Evolutionary conservation across 2,329 filamentous ascomycete genomes (phyloP).

Genomic region (Blumeriella jaapii): DNA sequence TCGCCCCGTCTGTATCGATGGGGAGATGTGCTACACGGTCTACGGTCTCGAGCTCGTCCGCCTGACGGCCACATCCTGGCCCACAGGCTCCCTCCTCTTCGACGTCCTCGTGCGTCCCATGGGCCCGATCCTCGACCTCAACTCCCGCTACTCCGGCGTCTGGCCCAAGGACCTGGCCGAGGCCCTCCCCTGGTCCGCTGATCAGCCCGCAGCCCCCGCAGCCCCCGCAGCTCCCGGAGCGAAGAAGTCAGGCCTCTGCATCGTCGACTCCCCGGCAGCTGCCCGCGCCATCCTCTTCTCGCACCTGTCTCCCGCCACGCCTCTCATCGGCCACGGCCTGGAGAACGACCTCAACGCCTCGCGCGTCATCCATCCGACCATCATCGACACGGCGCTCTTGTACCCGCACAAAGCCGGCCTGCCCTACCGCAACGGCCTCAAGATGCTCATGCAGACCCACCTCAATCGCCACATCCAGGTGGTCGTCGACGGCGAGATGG

Average conservation of each 20-base stretch:
- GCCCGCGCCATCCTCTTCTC: slow-evolving; percentile 71
- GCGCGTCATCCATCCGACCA: slow-evolving; percentile 70
- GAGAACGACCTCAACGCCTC: slow-evolving; percentile 89
- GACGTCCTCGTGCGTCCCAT: slow-evolving; percentile 78
- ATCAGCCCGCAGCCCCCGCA: slow-evolving; percentile 10
- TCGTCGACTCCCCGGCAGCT: slow-evolving; percentile 62
- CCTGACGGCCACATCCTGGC: slow-evolving; percentile 82
- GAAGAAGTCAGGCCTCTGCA: slow-evolving; percentile 42
- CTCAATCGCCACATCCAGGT: slow-evolving; percentile 72
- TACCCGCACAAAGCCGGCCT: slow-evolving; percentile 70
- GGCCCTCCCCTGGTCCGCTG: slow-evolving; percentile 44
- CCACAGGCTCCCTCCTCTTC: slow-evolving; percentile 58
- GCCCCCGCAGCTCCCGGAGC: slow-evolving; percentile 16
- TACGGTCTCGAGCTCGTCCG: slow-evolving; percentile 81
- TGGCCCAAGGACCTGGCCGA: slow-evolving; percentile 63
- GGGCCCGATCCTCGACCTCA: slow-evolving; percentile 79
- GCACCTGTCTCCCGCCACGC: slow-evolving; percentile 63
- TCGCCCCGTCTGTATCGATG: slow-evolving; percentile 77
- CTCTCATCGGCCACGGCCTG: slow-evolving; percentile 82
- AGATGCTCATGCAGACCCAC: slow-evolving; percentile 55
- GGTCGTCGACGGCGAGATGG: slow-evolving; percentile 31
- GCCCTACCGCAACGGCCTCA: slow-evolving; percentile 69
- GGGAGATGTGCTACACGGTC: slow-evolving; percentile 95
- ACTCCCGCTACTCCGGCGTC: slow-evolving; percentile 85
- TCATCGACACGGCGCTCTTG: slow-evolving; percentile 77